Base-by-base conservation (phyloP, 495 filamentous ascomycete genomes). In the Aspergillus kassunensis region DNA sequence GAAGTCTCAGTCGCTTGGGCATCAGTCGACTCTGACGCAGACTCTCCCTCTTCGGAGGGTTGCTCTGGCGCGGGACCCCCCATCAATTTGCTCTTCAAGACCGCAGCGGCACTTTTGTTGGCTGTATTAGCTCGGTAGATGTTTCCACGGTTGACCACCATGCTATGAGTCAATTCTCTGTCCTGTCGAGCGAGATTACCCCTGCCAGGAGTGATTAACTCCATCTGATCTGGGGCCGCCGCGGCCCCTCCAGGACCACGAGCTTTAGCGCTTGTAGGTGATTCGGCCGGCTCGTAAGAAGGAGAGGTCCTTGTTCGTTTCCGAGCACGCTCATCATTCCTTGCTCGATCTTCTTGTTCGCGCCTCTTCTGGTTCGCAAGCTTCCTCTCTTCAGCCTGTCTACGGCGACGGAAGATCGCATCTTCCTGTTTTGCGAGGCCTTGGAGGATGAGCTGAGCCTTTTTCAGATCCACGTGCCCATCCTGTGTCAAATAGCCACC, bases 401-500 rank as follows among this genome's bases (percentile, higher is more conserved):
- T 83, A 53, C 93, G 81, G 49, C 91, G 82, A 34, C 76, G 78
- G 69, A 99, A 99, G 56, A 99, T 99, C 18, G 86, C 87, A 62
- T 92, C 90, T 71, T 99, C 93, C 64, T 97, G 91, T 62, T 92
- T 95, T 8, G 89, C 92, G 9, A 99, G 78, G 2, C 90, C 91
- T 55, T 85, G 78, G 25, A 99, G 75, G 57, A 99, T 96, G 54
- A 85, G 79, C 60, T 99, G 93, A 6, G 89, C 91, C 52, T 86
- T 84, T 33, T 86, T 81, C 18, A 99, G 76, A 51, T 97, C 87
- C 51, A 97, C 91, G 58, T 86, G 83, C 4, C 93, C 93, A 75
- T 99, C 93, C 62, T 92, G 87, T 37, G 93, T 97, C 34, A 99
- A 72, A 64, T 97, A 99, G 2, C 91, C 91, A 30, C 87, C 90